Evolutionary conservation across 441 rosid genomes (phyloP), one percentile per base, ranked within the genome.

Genomic region (Cnidoscolus chayamansa): DNA sequence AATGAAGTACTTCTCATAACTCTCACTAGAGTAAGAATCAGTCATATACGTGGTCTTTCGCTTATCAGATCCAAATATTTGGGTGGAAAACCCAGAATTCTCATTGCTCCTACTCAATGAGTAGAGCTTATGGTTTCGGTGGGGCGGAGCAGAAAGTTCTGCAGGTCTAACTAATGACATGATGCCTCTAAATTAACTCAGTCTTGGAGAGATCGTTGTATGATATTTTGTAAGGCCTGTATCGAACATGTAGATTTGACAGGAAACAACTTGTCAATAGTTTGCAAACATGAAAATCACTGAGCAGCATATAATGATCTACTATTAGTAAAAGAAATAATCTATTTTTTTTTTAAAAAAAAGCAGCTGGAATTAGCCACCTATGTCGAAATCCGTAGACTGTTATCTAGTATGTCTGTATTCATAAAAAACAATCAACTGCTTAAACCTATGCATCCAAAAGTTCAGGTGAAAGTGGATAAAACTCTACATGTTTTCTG

Each of bases 1-100:
- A 12, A 85, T 79, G 77, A 94, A 86, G 83, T 88, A 94, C 82
- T 90, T 90, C 73, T 90, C 97, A 17, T 87, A 89, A 81, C 86
- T 87, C 84, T 90, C 93, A 25, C 80, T 76, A 54, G 83, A 80
- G 86, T 80, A 88, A 68, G 95, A 85, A 81, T 86, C 87, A 12
- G 86, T 72, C 59, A 79, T 67, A 63, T 81, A 94, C 71, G 84
- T 75, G 72, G 81, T 81, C 78, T 79, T 89, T 68, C 58, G 87
- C 71, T 86, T 89, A 68, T 86, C 89, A 70, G 86, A 80, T 69
- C 80, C 78, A 65, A 82, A 89, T 63, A 78, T 75, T 70, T 84
- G 85, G 15, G 82, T 16, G 43, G 95, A 76, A 71, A 80, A 72
- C 51, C 75, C 84, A 76, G 91, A 76, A 67, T 54, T 75, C 37